These are phyloP conservation scores for Fusarium sp. DNA, from an alignment of 2,329 filamentous ascomycete genomes.

Conservation along the genomic window DNA sequence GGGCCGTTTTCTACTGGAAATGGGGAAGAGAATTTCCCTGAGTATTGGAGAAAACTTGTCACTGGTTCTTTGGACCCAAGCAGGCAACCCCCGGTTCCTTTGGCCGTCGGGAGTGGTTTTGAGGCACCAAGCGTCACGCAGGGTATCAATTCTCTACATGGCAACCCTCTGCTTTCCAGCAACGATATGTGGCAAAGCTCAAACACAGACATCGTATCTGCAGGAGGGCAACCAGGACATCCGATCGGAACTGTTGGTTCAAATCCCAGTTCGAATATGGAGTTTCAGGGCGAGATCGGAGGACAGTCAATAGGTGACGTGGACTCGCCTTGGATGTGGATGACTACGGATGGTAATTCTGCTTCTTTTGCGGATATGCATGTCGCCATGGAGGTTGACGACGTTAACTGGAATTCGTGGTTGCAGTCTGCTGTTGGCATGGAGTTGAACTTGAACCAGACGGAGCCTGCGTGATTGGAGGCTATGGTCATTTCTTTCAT, in stretches of 20 bases:
- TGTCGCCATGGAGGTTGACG: neutral
- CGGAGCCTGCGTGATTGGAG: neutral
- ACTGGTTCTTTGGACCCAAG: neutral
- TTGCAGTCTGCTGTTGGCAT: neutral
- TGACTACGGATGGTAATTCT: neutral
- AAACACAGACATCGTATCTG: neutral
- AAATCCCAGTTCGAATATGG: neutral
- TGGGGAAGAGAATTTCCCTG: constrained; percentile 1
- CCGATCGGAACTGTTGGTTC: neutral
- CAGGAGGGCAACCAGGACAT: neutral
- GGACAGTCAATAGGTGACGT: neutral
- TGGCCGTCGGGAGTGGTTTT: neutral
- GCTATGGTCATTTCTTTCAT: neutral
- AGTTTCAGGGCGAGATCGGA: neutral
- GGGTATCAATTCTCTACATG: too few relatives aligned
- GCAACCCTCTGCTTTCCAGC: neutral
- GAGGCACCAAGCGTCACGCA: neutral
- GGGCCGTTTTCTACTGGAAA: constrained; percentile 34
- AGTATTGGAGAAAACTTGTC: constrained; percentile 33
- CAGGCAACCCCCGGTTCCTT: neutral
- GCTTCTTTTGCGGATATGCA: neutral
- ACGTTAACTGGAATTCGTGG: neutral
- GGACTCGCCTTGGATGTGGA: neutral
- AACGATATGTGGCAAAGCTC: neutral
- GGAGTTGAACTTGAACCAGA: neutral